These are phyloP conservation scores for Nadsonia fulvescens DNA, from an alignment of 805 yeast species.

Conservation along the genomic window DNA sequence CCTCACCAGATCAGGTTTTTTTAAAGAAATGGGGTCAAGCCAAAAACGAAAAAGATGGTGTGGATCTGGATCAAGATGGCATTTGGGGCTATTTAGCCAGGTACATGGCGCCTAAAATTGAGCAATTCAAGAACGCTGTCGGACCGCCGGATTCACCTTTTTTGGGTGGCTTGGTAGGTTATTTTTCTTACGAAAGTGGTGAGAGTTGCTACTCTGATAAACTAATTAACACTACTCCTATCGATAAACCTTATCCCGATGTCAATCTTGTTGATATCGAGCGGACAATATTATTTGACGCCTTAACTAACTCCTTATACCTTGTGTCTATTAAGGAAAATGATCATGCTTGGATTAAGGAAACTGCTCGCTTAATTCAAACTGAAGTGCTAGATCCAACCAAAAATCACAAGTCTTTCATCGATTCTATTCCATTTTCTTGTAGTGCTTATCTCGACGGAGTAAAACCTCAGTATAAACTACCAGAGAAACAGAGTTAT, in stretches of 20 bases:
- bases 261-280: conserved; percentile 57
- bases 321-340: conserved; percentile 31
- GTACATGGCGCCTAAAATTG: conserved; percentile 24
- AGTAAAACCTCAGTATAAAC: conserved; percentile 6
- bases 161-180: conserved; percentile 81
- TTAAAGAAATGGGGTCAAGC: conserved; percentile 8
- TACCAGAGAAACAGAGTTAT: conserved; percentile 40
- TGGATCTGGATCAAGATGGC: conserved; percentile 5
- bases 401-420: too few species aligned
- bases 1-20: conserved; percentile 7
- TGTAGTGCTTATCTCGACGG: conserved; percentile 5
- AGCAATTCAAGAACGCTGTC: conserved; percentile 11
- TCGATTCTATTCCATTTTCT: conserved; percentile 6
- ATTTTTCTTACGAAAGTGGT: conserved; percentile 73
- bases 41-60: conserved; percentile 4
- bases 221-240: conserved; percentile 23
- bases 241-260: conserved; percentile 27
- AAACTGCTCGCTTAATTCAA: too few species aligned
- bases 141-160: conserved; percentile 25
- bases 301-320: conserved; percentile 26
- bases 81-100: conserved; percentile 37
- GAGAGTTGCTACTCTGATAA: conserved; percentile 13
- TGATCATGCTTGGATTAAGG: conserved; percentile 15
- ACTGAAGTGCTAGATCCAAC: too few species aligned
- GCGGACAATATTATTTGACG: conserved; percentile 40